Evolutionary conservation across 208 protist genomes (phyloP).

Genomic region (Leptomonas pyrrhocoris): DNA sequence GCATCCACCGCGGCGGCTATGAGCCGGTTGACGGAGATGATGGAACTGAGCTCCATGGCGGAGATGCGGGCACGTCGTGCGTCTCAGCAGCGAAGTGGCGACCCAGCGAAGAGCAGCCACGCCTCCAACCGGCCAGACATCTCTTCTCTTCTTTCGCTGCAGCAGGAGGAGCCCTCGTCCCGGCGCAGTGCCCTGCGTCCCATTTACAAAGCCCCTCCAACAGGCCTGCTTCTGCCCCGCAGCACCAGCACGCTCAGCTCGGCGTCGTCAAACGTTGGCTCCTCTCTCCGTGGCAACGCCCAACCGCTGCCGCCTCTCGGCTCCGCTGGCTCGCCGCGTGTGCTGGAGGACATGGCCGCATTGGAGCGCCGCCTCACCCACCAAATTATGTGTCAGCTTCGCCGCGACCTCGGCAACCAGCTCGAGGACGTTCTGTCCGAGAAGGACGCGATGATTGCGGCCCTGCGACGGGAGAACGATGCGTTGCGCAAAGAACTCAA

Average conservation of each 20-base stretch:
- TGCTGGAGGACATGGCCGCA: conserved; percentile 6
- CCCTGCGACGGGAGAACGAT: conserved; percentile 53
- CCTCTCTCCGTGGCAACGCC: neutral
- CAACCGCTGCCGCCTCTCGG: conserved; percentile 8
- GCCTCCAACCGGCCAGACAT: neutral
- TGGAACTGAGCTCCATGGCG: conserved; percentile 12
- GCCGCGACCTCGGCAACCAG: conserved; percentile 36
- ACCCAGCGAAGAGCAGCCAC: neutral
- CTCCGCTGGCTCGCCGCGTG: neutral
- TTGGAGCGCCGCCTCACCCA: conserved; percentile 37
- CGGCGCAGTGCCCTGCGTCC: neutral
- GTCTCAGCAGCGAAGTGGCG: neutral
- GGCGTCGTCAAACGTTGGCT: neutral
- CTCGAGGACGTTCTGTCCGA: conserved; percentile 49
- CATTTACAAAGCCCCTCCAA: conserved; percentile 4
- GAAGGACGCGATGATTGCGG: conserved; percentile 45
- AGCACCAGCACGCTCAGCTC: conserved; percentile 6
- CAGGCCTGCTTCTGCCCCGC: neutral
- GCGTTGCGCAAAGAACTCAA: conserved; percentile 31
- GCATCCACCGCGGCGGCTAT: neutral
- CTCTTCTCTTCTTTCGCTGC: neutral
- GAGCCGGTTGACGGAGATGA: conserved; percentile 5
- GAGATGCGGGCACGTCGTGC: conserved; percentile 13
- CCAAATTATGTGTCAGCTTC: conserved; percentile 52
- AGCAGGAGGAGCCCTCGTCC: neutral